Conservation (phyloP, 176 grass and related monocot species). For the Calamus simplicifolius region DNA sequence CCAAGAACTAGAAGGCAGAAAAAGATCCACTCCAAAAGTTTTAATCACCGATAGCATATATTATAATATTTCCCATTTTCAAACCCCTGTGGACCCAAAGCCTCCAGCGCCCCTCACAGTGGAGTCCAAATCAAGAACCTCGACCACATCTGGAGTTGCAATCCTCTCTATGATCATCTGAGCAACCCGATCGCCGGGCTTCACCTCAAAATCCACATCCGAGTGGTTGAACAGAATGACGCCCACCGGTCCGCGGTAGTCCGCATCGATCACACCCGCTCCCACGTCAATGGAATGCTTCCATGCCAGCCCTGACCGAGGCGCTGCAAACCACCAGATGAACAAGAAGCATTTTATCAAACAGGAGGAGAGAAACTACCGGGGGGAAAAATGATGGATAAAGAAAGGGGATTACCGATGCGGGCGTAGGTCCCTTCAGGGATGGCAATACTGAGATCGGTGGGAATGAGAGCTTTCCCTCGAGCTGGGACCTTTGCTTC, state of each 20-base stretch:
- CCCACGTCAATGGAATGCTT: slow-evolving; percentile 88
- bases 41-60: too few species aligned
- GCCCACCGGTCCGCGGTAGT: slow-evolving; percentile 66
- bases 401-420: slow-evolving; percentile 36
- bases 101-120: slow-evolving; percentile 67
- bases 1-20: too few species aligned
- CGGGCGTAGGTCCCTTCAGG: slow-evolving; percentile 89
- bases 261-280: slow-evolving; percentile 80
- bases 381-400: not conserved
- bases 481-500: slow-evolving; percentile 49
- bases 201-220: slow-evolving; percentile 60
- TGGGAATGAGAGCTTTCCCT: slow-evolving; percentile 69
- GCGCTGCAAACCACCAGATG: slow-evolving; percentile 25
- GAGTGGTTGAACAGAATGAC: slow-evolving; percentile 95
- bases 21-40: too few species aligned
- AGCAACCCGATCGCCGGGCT: slow-evolving; percentile 52
- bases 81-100: slow-evolving; percentile 76
- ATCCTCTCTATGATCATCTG: slow-evolving; percentile 74
- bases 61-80: slow-evolving; percentile 4
- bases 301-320: slow-evolving; percentile 62
- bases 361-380: not conserved
- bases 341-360: slow-evolving; percentile 17
- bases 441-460: slow-evolving; percentile 71
- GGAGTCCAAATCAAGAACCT: slow-evolving; percentile 74
- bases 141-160: slow-evolving; percentile 50